phyloP scores from a whole-genome alignment of 2,329 filamentous ascomycete genomes.

The Diplodia mutila region DNA sequence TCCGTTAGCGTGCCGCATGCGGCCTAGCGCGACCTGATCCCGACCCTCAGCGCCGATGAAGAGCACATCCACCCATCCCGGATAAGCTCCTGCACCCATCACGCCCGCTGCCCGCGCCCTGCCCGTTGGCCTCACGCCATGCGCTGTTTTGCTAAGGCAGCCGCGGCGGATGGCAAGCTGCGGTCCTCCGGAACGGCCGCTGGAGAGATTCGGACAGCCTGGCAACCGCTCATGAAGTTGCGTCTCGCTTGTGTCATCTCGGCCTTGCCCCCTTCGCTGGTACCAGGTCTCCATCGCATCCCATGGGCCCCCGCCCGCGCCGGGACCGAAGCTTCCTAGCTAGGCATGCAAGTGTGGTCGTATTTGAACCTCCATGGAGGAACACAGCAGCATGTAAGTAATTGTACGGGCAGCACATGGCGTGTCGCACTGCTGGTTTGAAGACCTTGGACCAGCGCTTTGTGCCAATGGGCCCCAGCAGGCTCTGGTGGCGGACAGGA shows the following conservation, averaged over 20 bases:
- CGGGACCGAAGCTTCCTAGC: neutral
- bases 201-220: neutral
- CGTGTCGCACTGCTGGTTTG: neutral
- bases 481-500: neutral
- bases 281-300: neutral
- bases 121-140: neutral
- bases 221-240: neutral
- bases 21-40: slow-evolving; percentile 3
- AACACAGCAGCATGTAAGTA: neutral
- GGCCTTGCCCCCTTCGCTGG: slow-evolving; percentile 19
- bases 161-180: neutral
- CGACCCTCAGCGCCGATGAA: slow-evolving; percentile 18
- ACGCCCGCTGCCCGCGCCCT: neutral
- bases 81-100: slow-evolving; percentile 6
- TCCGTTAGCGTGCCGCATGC: slow-evolving; percentile 22
- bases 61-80: slow-evolving; percentile 11
- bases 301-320: slow-evolving; percentile 13
- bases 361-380: neutral
- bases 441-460: slow-evolving; percentile 2
- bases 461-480: neutral
- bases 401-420: slow-evolving; percentile 8
- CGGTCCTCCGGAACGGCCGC: neutral
- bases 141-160: neutral
- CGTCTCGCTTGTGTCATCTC: slow-evolving; percentile 24
- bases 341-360: neutral